Evolutionary conservation across 139 green algal genomes (phyloP).

Genomic region (Tetradesmus obliquus): DNA sequence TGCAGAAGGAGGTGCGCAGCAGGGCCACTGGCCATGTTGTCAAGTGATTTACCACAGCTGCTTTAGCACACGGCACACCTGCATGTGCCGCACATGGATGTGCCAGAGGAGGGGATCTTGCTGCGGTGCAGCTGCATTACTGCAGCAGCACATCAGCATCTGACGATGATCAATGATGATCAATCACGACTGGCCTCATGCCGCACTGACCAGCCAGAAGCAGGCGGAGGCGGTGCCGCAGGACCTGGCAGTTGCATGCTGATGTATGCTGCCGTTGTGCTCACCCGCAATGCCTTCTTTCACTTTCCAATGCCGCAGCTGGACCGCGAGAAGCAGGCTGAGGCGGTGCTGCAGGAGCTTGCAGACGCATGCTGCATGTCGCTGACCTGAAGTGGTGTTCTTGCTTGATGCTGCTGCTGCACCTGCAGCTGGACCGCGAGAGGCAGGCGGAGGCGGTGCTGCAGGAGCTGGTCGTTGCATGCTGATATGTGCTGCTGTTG

Average conservation of each 20-base stretch:
- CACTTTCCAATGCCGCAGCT: too few relatives aligned
- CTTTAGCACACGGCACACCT: neutral
- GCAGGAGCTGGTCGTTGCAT: slow-evolving; percentile 25
- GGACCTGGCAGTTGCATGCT: too few relatives aligned
- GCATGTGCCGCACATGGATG: neutral
- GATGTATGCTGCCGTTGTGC: too few relatives aligned
- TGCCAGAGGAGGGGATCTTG: neutral
- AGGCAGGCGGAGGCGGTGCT: slow-evolving; percentile 40
- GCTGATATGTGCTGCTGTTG: too few relatives aligned
- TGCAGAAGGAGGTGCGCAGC: slow-evolving; percentile 48
- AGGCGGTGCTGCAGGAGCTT: too few relatives aligned
- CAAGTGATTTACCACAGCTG: neutral
- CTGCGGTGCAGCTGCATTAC: too few relatives aligned
- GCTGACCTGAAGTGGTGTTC: neutral
- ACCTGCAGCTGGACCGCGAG: slow-evolving; percentile 52
- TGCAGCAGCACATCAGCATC: too few relatives aligned
- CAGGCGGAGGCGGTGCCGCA: too few relatives aligned
- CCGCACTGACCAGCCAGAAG: neutral
- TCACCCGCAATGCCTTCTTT: too few relatives aligned
- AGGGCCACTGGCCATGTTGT: neutral
- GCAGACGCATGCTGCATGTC: neutral
- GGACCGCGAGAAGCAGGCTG: too few relatives aligned
- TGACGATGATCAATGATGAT: too few relatives aligned
- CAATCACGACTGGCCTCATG: too few relatives aligned
- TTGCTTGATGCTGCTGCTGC: neutral